These are phyloP conservation scores for Thyridium curvatum DNA, from an alignment of 2,329 filamentous ascomycete genomes.

Conservation along the genomic window DNA sequence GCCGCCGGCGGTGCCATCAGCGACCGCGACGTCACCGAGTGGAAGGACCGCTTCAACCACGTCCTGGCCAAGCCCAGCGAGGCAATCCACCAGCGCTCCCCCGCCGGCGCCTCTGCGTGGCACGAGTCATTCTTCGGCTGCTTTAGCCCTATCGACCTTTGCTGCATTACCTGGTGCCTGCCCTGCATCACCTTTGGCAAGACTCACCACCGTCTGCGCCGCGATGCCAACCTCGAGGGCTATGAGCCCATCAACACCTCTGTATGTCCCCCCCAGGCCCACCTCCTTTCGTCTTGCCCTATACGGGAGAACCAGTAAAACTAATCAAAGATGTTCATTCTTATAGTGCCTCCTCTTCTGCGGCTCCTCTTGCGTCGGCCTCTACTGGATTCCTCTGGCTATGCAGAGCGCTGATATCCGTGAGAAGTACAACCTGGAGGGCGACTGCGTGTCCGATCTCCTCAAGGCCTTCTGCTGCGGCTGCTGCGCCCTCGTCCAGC, in stretches of 20 bases:
- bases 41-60: slow-evolving; percentile 36
- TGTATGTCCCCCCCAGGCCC: slow-evolving; percentile 24
- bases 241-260: slow-evolving; percentile 41
- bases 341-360: slow-evolving; percentile 35
- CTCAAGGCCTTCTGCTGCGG: slow-evolving; percentile 36
- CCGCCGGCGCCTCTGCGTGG: slow-evolving; percentile 30
- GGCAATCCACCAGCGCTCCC: slow-evolving; percentile 33
- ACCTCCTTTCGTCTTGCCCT: not conserved
- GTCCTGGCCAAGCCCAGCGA: slow-evolving; percentile 34
- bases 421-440: slow-evolving; percentile 36
- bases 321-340: not conserved
- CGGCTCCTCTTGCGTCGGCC: slow-evolving; percentile 29
- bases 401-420: slow-evolving; percentile 40
- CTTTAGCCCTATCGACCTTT: slow-evolving; percentile 35
- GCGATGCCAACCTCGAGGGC: slow-evolving; percentile 30
- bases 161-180: slow-evolving; percentile 36
- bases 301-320: not conserved
- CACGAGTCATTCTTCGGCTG: slow-evolving; percentile 34
- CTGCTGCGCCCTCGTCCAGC: slow-evolving; percentile 37
- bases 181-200: slow-evolving; percentile 43
- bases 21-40: slow-evolving; percentile 35
- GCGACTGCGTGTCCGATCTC: slow-evolving; percentile 34
- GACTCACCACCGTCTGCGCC: slow-evolving; percentile 37
- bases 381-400: slow-evolving; percentile 34
- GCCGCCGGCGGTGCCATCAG: slow-evolving; percentile 24